phyloP scores from a whole-genome alignment of 176 grass and related monocot genomes.

The Typha latifolia region DNA sequence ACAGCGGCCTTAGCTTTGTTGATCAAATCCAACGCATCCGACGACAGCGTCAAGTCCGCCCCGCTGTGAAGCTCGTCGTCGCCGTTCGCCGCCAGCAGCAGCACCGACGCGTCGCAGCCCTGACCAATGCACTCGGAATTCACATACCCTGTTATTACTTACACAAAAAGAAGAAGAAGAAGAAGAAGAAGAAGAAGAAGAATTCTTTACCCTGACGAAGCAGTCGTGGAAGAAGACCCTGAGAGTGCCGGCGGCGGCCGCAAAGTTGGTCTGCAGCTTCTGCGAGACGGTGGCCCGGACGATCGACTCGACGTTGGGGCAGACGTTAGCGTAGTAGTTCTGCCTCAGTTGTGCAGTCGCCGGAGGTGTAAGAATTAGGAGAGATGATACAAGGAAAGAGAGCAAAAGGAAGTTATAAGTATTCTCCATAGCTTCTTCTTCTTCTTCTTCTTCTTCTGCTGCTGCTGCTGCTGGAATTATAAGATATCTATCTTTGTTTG shows the following conservation, averaged over 20 bases:
- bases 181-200: too few relatives aligned
- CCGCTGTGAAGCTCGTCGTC: constrained; percentile 48
- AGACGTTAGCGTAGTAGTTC: constrained; percentile 48
- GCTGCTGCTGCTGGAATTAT: too few relatives aligned
- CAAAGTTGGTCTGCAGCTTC: constrained; percentile 36
- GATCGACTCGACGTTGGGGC: constrained; percentile 56
- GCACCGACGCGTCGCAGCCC: constrained; percentile 74
- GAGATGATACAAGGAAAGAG: too few relatives aligned
- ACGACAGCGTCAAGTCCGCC: constrained; percentile 49
- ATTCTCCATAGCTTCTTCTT: neutral
- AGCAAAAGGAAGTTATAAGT: neutral
- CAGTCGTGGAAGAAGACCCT: constrained; percentile 90
- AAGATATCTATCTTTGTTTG: neutral
- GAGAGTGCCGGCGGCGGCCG: constrained; percentile 60
- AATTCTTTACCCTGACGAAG: constrained; percentile 50
- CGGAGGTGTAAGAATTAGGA: neutral
- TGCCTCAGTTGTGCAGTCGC: constrained; percentile 26
- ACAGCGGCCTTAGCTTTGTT: constrained; percentile 61
- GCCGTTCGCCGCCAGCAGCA: constrained; percentile 23
- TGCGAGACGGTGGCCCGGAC: constrained; percentile 46
- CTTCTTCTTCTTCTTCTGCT: too few relatives aligned
- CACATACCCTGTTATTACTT: neutral
- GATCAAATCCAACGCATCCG: constrained; percentile 51
- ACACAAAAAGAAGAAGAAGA: too few relatives aligned
- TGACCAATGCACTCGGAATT: neutral